A percentile compares a stretch with the other conserved stretches of the same genome.
Evolutionary conservation across 2,329 filamentous ascomycete species (phyloP).

Genomic region (Bretziella fagacearum): DNA sequence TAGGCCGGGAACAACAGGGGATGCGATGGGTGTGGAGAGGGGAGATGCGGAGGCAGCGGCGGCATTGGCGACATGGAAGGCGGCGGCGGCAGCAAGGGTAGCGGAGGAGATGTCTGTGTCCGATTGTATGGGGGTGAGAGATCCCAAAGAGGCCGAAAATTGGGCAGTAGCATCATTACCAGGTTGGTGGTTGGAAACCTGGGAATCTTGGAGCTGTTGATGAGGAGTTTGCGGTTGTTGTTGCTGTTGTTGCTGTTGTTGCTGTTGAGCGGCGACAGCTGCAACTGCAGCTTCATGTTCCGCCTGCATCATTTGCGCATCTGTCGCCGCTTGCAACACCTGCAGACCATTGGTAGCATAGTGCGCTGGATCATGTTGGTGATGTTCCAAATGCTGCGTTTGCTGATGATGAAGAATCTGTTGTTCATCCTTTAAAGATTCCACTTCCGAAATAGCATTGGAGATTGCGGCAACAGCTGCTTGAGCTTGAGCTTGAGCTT

Average conservation of each 20-base stretch:
- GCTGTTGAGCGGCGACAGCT: conserved; percentile 4
- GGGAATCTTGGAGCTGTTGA: background rate
- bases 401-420: background rate
- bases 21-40: conserved; percentile 1
- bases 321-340: conserved; percentile 29
- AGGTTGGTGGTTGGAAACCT: background rate
- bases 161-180: conserved; percentile 11
- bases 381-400: conserved; percentile 2
- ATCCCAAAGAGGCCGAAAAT: conserved; percentile 8
- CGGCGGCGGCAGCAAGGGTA: conserved; percentile 8
- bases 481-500: background rate
- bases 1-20: conserved; percentile 5
- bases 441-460: background rate
- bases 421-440: background rate
- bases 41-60: background rate
- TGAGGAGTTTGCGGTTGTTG: conserved; percentile 13
- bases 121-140: conserved; percentile 5
- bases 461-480: conserved; percentile 1
- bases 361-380: conserved; percentile 4
- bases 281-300: conserved; percentile 12
- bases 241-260: conserved; percentile 15
- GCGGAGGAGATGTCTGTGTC: conserved; percentile 9
- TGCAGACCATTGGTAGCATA: conserved; percentile 31
- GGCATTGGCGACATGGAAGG: conserved; percentile 9
- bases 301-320: conserved; percentile 26